A percentile compares a stretch with the other conserved stretches of the same genome.
phyloP scores from a whole-genome alignment of 2,329 filamentous ascomycete species.

The Cytospora schulzeri region DNA sequence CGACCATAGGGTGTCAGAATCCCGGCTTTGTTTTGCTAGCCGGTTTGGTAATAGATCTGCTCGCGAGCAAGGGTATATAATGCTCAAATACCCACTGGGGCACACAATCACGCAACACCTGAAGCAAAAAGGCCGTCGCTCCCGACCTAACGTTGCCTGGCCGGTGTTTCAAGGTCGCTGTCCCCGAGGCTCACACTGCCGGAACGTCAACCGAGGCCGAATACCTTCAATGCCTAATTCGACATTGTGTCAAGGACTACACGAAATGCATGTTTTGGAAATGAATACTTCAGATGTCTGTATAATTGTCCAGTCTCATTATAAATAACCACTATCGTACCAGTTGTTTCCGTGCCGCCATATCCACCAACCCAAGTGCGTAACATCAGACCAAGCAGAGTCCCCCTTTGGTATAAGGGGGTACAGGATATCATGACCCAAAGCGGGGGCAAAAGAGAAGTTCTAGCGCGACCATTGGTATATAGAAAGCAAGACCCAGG shows the following conservation, averaged over 20 bases:
- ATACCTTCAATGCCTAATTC: neutral
- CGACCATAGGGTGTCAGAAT: too few relatives aligned
- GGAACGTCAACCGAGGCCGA: too few relatives aligned
- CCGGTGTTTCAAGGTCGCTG: too few relatives aligned
- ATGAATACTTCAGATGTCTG: neutral
- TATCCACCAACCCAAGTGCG: neutral
- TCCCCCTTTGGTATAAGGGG: neutral
- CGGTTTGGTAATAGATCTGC: too few relatives aligned
- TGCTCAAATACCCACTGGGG: too few relatives aligned
- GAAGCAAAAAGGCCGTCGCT: too few relatives aligned
- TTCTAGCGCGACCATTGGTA: constrained; percentile 1
- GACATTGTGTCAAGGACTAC: too few relatives aligned
- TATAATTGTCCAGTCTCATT: neutral
- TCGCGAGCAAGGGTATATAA: too few relatives aligned
- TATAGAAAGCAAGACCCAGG: neutral
- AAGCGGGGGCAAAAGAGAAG: neutral
- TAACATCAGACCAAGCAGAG: neutral
- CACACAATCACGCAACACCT: too few relatives aligned
- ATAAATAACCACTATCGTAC: neutral
- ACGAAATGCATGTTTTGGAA: neutral
- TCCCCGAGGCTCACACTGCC: too few relatives aligned
- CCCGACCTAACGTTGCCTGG: too few relatives aligned
- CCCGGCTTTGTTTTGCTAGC: too few relatives aligned
- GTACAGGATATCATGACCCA: neutral
- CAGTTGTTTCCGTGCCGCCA: neutral